Conservation (phyloP, 2,329 filamentous ascomycete genomes). For the Thielaviopsis euricoi region DNA sequence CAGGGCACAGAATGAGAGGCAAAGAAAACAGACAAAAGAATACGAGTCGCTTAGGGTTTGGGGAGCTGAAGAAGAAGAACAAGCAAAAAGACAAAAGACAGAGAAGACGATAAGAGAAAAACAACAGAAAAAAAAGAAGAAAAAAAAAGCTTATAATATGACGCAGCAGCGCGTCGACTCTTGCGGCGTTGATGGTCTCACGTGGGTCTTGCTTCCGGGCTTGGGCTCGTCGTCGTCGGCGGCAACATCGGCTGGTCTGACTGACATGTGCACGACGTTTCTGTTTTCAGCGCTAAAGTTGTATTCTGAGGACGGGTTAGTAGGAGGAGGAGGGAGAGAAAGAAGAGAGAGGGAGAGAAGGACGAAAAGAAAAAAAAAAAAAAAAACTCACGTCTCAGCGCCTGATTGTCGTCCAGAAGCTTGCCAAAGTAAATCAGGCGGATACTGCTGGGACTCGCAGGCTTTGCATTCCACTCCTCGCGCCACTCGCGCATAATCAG, state of each 20-base stretch:
- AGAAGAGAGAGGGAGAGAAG: neutral
- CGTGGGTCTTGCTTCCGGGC: slow-evolving; percentile 37
- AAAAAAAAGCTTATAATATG: slow-evolving; percentile 26
- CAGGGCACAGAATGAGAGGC: neutral
- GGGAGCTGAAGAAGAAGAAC: neutral
- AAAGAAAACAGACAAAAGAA: neutral
- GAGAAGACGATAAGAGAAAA: neutral
- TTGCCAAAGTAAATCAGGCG: slow-evolving; percentile 84
- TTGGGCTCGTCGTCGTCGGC: slow-evolving; percentile 68
- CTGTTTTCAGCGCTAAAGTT: slow-evolving; percentile 57
- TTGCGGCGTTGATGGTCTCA: slow-evolving; percentile 24
- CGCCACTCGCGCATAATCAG: slow-evolving; percentile 87
- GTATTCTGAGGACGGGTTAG: slow-evolving; percentile 40
- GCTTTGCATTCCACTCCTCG: slow-evolving; percentile 76
- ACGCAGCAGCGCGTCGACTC: slow-evolving; percentile 32
- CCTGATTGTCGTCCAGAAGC: slow-evolving; percentile 74
- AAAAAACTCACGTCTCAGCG: slow-evolving; percentile 53
- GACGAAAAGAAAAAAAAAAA: neutral
- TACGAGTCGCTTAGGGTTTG: too few species aligned
- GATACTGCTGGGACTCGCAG: slow-evolving; percentile 76
- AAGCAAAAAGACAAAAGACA: neutral
- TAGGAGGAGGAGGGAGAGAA: neutral
- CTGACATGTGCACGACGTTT: slow-evolving; percentile 89
- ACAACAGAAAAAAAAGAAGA: neutral
- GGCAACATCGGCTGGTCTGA: slow-evolving; percentile 73